phyloP scores from a whole-genome alignment of 192 early-diverging fungal species.

The Diversispora eburnea region DNA sequence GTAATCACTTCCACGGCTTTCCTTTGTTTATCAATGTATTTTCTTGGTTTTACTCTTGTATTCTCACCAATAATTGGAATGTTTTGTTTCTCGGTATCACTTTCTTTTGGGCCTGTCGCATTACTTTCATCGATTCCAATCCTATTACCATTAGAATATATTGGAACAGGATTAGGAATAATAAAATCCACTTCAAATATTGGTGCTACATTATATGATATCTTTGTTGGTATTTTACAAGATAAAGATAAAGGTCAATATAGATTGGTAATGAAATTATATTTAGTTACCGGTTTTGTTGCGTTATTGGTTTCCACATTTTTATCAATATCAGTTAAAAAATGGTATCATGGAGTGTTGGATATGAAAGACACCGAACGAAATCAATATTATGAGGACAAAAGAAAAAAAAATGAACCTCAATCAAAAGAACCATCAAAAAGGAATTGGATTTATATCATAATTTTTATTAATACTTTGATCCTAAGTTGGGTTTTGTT shows the following conservation, averaged over 20 bases:
- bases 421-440: neutral
- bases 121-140: slow-evolving; percentile 1
- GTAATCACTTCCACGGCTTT: neutral
- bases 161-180: slow-evolving; percentile 3
- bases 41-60: slow-evolving; percentile 2
- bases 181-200: slow-evolving; percentile 6
- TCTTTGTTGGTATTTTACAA: slow-evolving; percentile 5
- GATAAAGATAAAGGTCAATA: neutral
- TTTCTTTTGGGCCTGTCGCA: neutral
- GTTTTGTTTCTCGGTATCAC: slow-evolving; percentile 4
- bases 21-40: neutral
- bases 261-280: neutral
- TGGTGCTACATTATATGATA: slow-evolving; percentile 1
- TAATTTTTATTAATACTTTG: neutral
- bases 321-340: neutral
- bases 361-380: neutral
- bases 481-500: slow-evolving; percentile 11
- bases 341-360: neutral
- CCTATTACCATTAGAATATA: slow-evolving; percentile 11
- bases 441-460: neutral
- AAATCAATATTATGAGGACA: neutral
- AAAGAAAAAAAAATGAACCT: neutral
- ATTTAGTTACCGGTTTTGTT: neutral
- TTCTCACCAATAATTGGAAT: neutral
- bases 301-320: neutral